Conservation (phyloP, 1,284 basidiomycete species). For the Moesziomyces parantarcticus region DNA sequence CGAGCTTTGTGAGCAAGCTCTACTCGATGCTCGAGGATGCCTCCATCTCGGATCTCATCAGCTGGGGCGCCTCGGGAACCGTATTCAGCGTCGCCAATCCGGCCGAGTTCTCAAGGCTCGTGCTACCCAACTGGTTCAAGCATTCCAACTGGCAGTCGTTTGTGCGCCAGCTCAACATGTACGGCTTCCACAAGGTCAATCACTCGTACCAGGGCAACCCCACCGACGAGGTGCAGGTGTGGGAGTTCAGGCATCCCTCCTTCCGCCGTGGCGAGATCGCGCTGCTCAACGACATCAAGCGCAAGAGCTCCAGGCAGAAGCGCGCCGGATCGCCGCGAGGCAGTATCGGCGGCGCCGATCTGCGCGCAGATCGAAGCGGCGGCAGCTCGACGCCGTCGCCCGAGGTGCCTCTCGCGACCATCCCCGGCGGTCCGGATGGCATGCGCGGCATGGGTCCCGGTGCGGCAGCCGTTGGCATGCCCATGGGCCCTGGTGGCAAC, state of each 20-base stretch:
- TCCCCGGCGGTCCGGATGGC: conserved; percentile 29
- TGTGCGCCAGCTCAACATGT: conserved; percentile 64
- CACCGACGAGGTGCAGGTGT: conserved; percentile 60
- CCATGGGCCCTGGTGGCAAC: conserved; percentile 16
- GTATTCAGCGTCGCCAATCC: conserved; percentile 62
- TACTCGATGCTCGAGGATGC: conserved; percentile 65
- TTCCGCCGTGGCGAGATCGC: conserved; percentile 60
- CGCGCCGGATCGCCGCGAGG: conserved; percentile 34
- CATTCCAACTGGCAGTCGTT: conserved; percentile 66
- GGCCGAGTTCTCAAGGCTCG: conserved; percentile 58
- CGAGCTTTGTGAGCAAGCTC: conserved; percentile 59
- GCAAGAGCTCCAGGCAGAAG: conserved; percentile 60
- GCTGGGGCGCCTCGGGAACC: conserved; percentile 55
- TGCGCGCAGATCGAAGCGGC: conserved; percentile 40
- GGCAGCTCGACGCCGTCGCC: conserved; percentile 50
- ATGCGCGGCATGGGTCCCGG: conserved; percentile 21
- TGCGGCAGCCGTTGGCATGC: conserved; percentile 7
- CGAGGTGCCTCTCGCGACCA: conserved; percentile 40
- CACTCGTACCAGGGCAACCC: conserved; percentile 60
- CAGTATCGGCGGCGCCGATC: conserved; percentile 33
- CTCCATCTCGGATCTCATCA: conserved; percentile 55
- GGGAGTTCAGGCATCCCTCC: conserved; percentile 61
- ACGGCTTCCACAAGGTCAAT: conserved; percentile 65
- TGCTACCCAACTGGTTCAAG: conserved; percentile 65
- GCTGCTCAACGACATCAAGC: conserved; percentile 59